A percentile compares a stretch with the other conserved stretches of the same genome.
Evolutionary conservation across 192 early-diverging fungal species (phyloP).

Genomic region (Linnemannia hyalina): DNA sequence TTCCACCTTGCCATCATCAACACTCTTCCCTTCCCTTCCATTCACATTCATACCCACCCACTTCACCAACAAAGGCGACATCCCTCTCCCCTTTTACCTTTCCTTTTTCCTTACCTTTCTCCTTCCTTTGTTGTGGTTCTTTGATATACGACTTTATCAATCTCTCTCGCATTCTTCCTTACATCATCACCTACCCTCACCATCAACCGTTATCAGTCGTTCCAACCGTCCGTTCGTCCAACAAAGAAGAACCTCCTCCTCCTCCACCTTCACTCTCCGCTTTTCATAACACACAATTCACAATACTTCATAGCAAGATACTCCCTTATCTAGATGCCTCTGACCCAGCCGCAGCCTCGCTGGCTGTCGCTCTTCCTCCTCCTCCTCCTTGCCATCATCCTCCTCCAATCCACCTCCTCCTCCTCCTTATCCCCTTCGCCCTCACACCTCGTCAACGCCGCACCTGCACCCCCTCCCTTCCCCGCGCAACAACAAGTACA

Average conservation of each 20-base stretch:
- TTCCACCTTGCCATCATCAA: too few relatives aligned
- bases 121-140: not conserved
- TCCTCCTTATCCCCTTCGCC: not conserved
- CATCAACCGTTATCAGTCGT: too few relatives aligned
- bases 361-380: conserved; percentile 34
- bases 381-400: conserved; percentile 29
- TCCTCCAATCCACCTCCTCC: conserved; percentile 3
- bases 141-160: too few relatives aligned
- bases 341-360: not conserved
- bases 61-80: too few relatives aligned
- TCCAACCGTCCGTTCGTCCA: too few relatives aligned
- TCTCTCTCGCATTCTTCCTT: too few relatives aligned
- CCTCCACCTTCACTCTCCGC: not conserved
- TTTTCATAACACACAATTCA: not conserved
- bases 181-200: too few relatives aligned
- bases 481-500: not conserved
- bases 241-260: too few relatives aligned
- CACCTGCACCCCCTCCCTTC: not conserved
- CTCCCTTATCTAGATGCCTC: not conserved
- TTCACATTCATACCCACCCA: too few relatives aligned
- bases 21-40: too few relatives aligned
- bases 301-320: not conserved
- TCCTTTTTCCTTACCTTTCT: not conserved
- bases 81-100: not conserved
- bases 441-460: not conserved